Conservation (phyloP, 768 basidiomycete species). For the Tricholoma sp. region DNA sequence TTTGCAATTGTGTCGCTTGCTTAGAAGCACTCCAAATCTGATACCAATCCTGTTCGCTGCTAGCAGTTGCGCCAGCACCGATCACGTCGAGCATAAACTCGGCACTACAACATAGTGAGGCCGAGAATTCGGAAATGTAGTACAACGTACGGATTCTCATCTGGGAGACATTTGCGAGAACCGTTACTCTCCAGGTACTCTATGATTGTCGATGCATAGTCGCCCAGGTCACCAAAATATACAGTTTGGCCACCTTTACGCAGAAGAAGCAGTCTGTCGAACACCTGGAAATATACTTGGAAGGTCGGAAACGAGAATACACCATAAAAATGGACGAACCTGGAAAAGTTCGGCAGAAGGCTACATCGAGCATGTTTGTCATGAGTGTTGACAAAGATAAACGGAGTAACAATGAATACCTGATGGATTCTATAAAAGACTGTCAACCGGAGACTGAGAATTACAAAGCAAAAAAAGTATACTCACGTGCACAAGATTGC, state of each 20-base stretch:
- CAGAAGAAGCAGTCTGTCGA: constrained; percentile 70
- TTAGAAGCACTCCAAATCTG: constrained; percentile 52
- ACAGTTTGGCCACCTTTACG: too few species aligned
- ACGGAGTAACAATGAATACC: too few species aligned
- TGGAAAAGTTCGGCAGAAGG: constrained; percentile 85
- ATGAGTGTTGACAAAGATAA: not conserved
- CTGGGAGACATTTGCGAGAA: constrained; percentile 50
- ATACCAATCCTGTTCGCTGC: too few species aligned
- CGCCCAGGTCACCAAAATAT: constrained; percentile 73
- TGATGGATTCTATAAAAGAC: constrained; percentile 38
- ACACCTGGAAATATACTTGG: constrained; percentile 41
- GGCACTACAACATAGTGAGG: constrained; percentile 30
- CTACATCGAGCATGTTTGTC: constrained; percentile 36
- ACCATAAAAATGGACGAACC: constrained; percentile 13
- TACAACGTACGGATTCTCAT: constrained; percentile 65
- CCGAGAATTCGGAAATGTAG: not conserved
- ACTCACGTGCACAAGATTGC: constrained; percentile 86
- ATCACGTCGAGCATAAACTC: constrained; percentile 71
- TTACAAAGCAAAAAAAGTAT: not conserved
- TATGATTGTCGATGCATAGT: constrained; percentile 56
- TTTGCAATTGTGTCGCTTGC: constrained; percentile 31
- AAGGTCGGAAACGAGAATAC: not conserved
- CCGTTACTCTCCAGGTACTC: constrained; percentile 75
- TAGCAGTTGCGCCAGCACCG: too few species aligned
- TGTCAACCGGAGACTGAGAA: too few species aligned